Evolutionary conservation across 345 rosid species (phyloP).

Genomic region (Eucalyptus erythrocorys): DNA sequence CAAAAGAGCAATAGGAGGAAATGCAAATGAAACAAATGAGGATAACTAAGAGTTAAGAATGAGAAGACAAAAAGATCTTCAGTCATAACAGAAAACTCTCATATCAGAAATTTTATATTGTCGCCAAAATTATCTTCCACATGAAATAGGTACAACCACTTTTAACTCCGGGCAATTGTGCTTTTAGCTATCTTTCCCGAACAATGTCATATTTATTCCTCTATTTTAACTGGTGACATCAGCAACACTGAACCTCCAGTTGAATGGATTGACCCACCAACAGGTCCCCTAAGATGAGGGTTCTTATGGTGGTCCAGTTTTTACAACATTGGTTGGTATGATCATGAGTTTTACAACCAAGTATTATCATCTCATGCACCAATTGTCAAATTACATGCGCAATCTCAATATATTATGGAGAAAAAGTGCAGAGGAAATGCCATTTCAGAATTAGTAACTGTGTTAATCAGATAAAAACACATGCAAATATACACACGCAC

Average conservation of each 20-base stretch:
- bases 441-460: background rate
- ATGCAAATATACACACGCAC: background rate
- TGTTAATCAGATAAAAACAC: background rate
- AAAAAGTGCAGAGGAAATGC: background rate
- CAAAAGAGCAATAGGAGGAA: background rate
- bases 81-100: background rate
- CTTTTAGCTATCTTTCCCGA: background rate
- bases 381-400: background rate
- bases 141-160: background rate
- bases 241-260: background rate
- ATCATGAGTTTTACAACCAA: background rate
- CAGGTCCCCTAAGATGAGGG: background rate
- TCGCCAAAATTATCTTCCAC: background rate
- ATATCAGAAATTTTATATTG: background rate
- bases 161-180: background rate
- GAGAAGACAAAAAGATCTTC: background rate
- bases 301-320: background rate
- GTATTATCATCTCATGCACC: background rate
- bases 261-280: background rate
- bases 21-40: background rate
- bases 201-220: background rate
- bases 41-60: background rate
- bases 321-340: background rate
- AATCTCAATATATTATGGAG: background rate
- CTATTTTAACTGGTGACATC: background rate